Evolutionary conservation across 495 filamentous ascomycete genomes (phyloP), one percentile per base, ranked within the genome.

Genomic region (Lepraria neglecta): DNA sequence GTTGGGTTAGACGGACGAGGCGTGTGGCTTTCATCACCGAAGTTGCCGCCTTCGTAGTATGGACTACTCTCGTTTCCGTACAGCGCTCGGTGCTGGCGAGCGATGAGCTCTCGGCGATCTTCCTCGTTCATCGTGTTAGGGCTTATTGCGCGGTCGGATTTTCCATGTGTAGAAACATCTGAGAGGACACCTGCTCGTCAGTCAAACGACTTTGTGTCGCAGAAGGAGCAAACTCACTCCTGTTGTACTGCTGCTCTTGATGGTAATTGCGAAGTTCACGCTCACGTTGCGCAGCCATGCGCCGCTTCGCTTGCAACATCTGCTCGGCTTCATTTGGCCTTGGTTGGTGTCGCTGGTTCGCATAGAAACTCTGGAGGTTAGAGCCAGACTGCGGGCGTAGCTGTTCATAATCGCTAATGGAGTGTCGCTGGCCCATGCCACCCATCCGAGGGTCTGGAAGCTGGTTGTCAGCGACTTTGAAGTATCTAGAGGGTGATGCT

Each of bases 171-270:
- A 72, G 87, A 85, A 71, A 94, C 80, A 68, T 95, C 92, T 83
- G 87, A 79, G 79, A 89, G 80, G 72, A 88, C 81, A 80, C 86
- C 87, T 90, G 46, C 42, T 47, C 21, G 21, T 60, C 17, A 59
- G 62, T 59, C 58, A 63, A 46, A 27, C 11, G 27, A 38, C 31
- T 0, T 0, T 30, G 14, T 47, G 35, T 45, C 27, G 17, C 9
- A 24, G n/a, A 70, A 77, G 69, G 72, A 76, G 81, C 77, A 75
- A 77, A 82, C 82, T 74, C 81, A 98, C 94, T 96, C 87, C 92
- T 87, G 78, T 97, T 95, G 81, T 95, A 97, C 84, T 98, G 94
- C 82, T 98, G 94, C 81, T 98, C 94, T 79, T 97, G 94, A 77
- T 98, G 94, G 80, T 97, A 97, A 77, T 98, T 98, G 76, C 94